Evolutionary conservation across 331 rosid genomes (phyloP).

Genomic region (Malus hybrid): DNA sequence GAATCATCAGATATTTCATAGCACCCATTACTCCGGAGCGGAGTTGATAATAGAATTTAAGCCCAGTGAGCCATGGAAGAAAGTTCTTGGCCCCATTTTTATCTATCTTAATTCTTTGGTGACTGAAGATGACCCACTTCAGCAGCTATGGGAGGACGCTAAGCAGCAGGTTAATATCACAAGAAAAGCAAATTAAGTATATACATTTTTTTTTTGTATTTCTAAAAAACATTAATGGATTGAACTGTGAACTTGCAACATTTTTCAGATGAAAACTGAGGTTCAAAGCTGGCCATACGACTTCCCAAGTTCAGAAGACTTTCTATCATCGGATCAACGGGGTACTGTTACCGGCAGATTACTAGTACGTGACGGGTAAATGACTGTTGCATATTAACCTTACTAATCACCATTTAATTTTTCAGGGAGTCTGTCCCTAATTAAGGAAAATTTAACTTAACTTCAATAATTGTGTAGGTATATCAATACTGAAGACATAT

Average conservation of each 20-base stretch:
- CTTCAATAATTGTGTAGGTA: slow-evolving; percentile 11
- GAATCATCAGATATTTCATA: slow-evolving; percentile 31
- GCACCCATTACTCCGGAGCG: slow-evolving; percentile 41
- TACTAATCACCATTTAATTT: no score
- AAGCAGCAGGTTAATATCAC: slow-evolving; percentile 24
- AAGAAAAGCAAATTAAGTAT: not conserved
- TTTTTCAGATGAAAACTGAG: slow-evolving; percentile 32
- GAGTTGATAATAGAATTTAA: slow-evolving; percentile 28
- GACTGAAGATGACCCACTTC: slow-evolving; percentile 13
- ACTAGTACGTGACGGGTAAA: slow-evolving; percentile 15
- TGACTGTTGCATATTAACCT: not conserved
- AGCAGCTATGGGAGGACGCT: slow-evolving; percentile 36
- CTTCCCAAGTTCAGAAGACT: slow-evolving; percentile 33
- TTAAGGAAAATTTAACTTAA: not conserved
- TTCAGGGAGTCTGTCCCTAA: no score
- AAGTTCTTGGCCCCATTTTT: slow-evolving; percentile 37
- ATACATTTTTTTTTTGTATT: not conserved
- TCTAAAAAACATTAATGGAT: not conserved
- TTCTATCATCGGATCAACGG: slow-evolving; percentile 15
- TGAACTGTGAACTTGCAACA: not conserved
- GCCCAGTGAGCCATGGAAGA: slow-evolving; percentile 36
- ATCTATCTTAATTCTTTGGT: slow-evolving; percentile 27
- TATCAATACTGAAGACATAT: slow-evolving; percentile 7
- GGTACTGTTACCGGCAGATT: slow-evolving; percentile 28
- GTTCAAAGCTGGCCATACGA: slow-evolving; percentile 38